Evolutionary conservation across 2,329 filamentous ascomycete genomes (phyloP).

Genomic region (Kalaharituber pfeilii): DNA sequence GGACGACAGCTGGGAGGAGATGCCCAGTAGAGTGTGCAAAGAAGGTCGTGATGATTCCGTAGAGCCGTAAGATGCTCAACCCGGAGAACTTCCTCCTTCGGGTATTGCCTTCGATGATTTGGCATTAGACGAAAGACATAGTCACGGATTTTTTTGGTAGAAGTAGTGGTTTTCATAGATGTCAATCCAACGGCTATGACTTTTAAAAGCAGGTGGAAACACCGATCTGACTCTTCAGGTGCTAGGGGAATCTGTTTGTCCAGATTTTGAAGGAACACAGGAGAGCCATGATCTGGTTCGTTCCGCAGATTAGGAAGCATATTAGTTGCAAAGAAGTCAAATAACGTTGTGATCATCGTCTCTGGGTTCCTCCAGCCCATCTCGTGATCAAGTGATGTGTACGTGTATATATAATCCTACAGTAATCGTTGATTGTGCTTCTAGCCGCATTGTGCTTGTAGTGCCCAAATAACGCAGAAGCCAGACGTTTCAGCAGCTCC

Average conservation of each 20-base stretch:
- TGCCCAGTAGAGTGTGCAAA: constrained; percentile 50
- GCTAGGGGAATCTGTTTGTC: constrained; percentile 30
- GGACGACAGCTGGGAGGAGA: constrained; percentile 40
- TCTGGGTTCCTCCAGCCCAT: constrained; percentile 47
- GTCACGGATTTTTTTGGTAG: constrained; percentile 42
- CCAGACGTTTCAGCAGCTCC: constrained; percentile 37
- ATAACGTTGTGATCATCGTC: constrained; percentile 42
- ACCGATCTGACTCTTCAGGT: constrained; percentile 40
- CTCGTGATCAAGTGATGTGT: constrained; percentile 46
- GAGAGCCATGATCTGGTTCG: constrained; percentile 45
- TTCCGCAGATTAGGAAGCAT: constrained; percentile 46
- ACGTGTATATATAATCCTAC: constrained; percentile 40
- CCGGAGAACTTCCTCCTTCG: constrained; percentile 43
- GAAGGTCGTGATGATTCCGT: constrained; percentile 50
- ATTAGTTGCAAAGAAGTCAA: constrained; percentile 50
- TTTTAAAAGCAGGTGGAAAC: constrained; percentile 52
- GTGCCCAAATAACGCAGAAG: constrained; percentile 41
- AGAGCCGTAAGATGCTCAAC: constrained; percentile 46
- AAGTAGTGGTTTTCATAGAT: constrained; percentile 33
- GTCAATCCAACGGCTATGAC: constrained; percentile 41
- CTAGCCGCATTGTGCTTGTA: constrained; percentile 37
- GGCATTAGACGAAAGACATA: constrained; percentile 44
- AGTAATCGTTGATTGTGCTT: constrained; percentile 49
- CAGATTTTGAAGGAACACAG: constrained; percentile 43
- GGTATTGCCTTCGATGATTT: constrained; percentile 47